These are phyloP conservation scores for Schizothecium vesticola DNA, from an alignment of 495 filamentous ascomycete species.

Conservation along the genomic window DNA sequence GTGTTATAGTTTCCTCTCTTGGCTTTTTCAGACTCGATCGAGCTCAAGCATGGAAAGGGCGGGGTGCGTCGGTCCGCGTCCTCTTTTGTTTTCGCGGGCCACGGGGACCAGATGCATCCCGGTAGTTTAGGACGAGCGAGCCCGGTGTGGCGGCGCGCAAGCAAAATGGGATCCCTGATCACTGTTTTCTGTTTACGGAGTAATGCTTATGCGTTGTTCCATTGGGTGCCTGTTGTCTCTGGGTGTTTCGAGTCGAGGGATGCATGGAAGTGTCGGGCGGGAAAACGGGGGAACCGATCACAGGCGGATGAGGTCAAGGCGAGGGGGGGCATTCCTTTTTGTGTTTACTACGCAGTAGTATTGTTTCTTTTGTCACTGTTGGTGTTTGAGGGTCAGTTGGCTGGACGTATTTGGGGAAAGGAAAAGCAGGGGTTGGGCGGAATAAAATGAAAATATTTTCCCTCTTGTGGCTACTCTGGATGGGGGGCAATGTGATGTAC, in stretches of 20 bases:
- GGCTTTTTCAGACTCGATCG: constrained; percentile 9
- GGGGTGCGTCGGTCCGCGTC: neutral
- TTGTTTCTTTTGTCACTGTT: neutral
- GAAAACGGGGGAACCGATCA: neutral
- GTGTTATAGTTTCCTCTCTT: constrained; percentile 11
- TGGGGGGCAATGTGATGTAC: neutral
- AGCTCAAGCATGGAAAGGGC: constrained; percentile 7
- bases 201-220: neutral
- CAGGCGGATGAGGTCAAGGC: neutral
- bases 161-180: neutral
- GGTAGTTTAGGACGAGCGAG: constrained; percentile 2
- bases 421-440: neutral
- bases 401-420: neutral
- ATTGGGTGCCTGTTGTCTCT: neutral
- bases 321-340: neutral
- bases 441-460: neutral
- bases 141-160: neutral
- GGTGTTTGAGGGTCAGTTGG: neutral
- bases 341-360: neutral
- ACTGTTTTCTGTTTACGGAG: neutral
- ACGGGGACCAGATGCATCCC: neutral
- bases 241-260: neutral
- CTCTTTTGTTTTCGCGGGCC: neutral
- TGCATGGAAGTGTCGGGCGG: neutral
- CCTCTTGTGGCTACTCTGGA: neutral